Evolutionary conservation across 1,284 basidiomycete species (phyloP).

Genomic region (Cutaneotrichosporon cavernicola): DNA sequence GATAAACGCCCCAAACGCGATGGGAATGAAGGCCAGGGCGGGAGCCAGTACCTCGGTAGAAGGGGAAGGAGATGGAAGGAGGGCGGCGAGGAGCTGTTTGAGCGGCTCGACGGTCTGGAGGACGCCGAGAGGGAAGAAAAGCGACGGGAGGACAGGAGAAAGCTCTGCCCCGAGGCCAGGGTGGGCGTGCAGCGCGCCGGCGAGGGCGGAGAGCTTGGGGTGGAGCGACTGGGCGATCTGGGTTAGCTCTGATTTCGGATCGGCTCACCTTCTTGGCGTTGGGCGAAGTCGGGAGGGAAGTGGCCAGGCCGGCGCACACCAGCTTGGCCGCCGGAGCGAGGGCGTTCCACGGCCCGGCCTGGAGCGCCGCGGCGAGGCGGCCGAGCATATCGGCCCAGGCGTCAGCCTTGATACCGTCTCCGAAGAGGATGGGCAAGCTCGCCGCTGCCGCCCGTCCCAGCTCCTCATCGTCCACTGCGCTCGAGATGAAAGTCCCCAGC

Average conservation of each 20-base stretch:
- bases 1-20: slow-evolving; percentile 33
- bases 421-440: slow-evolving; percentile 25
- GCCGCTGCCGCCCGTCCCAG: slow-evolving; percentile 3
- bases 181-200: slow-evolving; percentile 24
- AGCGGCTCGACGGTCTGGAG: slow-evolving; percentile 31
- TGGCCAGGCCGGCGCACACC: slow-evolving; percentile 16
- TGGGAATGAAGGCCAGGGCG: slow-evolving; percentile 25
- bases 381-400: slow-evolving; percentile 38
- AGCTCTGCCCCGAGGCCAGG: slow-evolving; percentile 21
- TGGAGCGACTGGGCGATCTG: slow-evolving; percentile 32
- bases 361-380: slow-evolving; percentile 21
- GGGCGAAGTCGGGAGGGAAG: slow-evolving; percentile 19
- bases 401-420: slow-evolving; percentile 29
- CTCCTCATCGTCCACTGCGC: neutral
- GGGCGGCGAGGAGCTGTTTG: slow-evolving; percentile 19
- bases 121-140: slow-evolving; percentile 34
- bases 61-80: neutral
- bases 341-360: neutral
- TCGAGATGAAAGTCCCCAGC: slow-evolving; percentile 24
- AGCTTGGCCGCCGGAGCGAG: slow-evolving; percentile 16
- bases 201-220: slow-evolving; percentile 28
- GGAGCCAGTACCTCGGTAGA: slow-evolving; percentile 13
- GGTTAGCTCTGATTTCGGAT: slow-evolving; percentile 1
- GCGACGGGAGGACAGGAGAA: slow-evolving; percentile 18
- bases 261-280: slow-evolving; percentile 39